Evolutionary conservation across 2,329 filamentous ascomycete species (phyloP), one percentile per base, ranked within the genome.

Genomic region (Cordyceps javanica): DNA sequence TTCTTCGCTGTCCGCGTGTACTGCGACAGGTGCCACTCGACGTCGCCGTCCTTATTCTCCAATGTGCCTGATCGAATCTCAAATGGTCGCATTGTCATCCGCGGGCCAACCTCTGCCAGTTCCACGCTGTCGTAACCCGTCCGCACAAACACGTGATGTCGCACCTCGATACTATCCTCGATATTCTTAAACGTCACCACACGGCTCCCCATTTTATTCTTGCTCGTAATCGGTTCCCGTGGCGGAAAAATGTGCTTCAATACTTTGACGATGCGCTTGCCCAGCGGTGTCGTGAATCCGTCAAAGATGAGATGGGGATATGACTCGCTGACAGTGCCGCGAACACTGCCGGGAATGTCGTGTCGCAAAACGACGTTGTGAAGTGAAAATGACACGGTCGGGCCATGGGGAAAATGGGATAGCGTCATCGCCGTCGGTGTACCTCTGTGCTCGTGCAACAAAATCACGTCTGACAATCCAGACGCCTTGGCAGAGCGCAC

Each of bases 291-390:
- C 5, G 82, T 88, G 74, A 99, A 97, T 2, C 91, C 91, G 67
- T 99, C 94, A 66, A 99, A 97, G 61, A 99, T 90, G 3, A 99
- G 78, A 68, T 97, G 93, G 0, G 94, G 94, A 66, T 97, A 99
- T 38, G 86, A 88, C 73, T 99, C 94, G 61, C 86, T 90, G 49
- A 97, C 91, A 1, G 91, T 96, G 49, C 94, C 94, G 59, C 89
- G 83, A 9, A 91, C 84, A 42, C 88, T 85, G 62, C 94, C 91
- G 1, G 94, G 93, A 21, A 99, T 96, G 69, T 99, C 94, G 60
- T 92, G 90, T 45, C 94, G 86, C 52, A 99, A 78, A 10, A 97
- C 88, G 3, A 97, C 93, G 63, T 99, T 97, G 71, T 96, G 90
- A 19, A 97, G 77, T 5, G 87, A 91, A 73, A 96, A 96, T 10